Conservation (phyloP, 2,329 filamentous ascomycete genomes). For the Beauveria asiatica region DNA sequence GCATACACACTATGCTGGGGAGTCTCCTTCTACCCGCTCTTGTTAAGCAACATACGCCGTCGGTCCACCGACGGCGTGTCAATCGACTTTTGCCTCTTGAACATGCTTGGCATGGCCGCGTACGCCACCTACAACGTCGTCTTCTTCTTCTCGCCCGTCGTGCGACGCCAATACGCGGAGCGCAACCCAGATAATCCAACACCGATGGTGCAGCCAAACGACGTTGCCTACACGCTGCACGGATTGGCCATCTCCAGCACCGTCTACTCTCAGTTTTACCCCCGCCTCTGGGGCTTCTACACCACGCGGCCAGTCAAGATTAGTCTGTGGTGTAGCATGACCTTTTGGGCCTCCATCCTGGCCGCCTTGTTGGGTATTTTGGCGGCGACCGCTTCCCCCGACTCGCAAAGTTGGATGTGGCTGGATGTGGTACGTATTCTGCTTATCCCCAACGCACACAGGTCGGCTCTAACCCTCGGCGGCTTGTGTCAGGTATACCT, state of each 20-base stretch:
- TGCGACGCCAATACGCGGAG: background rate
- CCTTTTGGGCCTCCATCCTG: background rate
- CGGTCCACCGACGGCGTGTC: background rate
- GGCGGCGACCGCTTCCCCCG: background rate
- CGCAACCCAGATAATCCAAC: constrained; percentile 9
- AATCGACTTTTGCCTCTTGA: background rate
- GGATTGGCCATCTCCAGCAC: background rate
- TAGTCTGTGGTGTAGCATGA: background rate
- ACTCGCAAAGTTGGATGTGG: background rate
- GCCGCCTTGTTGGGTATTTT: background rate
- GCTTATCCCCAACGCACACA: background rate
- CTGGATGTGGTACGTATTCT: background rate
- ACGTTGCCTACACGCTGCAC: background rate
- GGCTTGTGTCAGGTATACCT: background rate
- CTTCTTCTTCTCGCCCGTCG: background rate
- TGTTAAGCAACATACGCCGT: background rate
- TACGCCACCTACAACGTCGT: background rate
- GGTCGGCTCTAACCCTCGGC: too few relatives aligned
- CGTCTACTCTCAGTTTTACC: background rate
- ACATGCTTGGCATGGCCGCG: background rate
- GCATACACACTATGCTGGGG: background rate
- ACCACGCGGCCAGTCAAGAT: background rate
- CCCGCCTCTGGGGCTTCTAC: background rate
- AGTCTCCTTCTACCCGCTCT: background rate
- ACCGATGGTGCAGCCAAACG: background rate